Conservation (phyloP, 305 asterid genomes). For the Rubia balearica region DNA sequence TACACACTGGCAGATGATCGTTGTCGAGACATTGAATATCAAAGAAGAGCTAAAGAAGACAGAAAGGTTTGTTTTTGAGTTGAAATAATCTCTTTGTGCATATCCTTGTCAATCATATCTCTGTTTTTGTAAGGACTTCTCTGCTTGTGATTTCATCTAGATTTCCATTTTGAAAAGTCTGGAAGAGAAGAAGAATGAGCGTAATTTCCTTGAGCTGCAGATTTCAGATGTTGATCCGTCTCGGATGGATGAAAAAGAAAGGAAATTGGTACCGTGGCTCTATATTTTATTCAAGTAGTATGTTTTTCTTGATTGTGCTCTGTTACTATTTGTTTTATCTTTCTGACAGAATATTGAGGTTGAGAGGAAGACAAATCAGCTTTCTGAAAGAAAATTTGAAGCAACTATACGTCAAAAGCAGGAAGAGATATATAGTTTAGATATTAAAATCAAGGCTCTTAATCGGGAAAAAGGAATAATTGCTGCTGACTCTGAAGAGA, state of each 20-base stretch:
- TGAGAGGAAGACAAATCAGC: conserved; percentile 59
- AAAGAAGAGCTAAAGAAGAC: conserved; percentile 57
- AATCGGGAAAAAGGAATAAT: conserved; percentile 54
- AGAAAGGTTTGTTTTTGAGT: conserved; percentile 41
- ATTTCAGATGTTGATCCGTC: conserved; percentile 50
- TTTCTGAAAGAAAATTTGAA: conserved; percentile 52
- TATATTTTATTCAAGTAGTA: conserved; percentile 1
- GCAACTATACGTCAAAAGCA: conserved; percentile 37
- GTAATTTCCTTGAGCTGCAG: conserved; percentile 51
- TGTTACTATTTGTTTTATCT: conserved; percentile 18
- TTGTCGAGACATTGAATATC: conserved; percentile 54
- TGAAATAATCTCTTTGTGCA: neutral
- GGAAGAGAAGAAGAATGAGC: conserved; percentile 55
- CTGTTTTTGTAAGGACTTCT: conserved; percentile 16
- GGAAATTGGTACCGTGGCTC: conserved; percentile 41
- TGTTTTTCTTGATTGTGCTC: conserved; percentile 16
- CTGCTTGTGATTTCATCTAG: conserved; percentile 36
- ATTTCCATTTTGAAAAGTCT: conserved; percentile 40
- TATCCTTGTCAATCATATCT: conserved; percentile 2
- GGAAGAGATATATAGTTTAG: conserved; percentile 46
- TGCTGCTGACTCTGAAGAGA: conserved; percentile 74
- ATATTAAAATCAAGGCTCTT: conserved; percentile 51
- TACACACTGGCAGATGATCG: conserved; percentile 54
- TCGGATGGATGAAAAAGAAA: conserved; percentile 69
- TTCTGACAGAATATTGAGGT: conserved; percentile 55